Evolutionary conservation across 2,329 filamentous ascomycete species (phyloP).

Genomic region (Fusarium sp.): DNA sequence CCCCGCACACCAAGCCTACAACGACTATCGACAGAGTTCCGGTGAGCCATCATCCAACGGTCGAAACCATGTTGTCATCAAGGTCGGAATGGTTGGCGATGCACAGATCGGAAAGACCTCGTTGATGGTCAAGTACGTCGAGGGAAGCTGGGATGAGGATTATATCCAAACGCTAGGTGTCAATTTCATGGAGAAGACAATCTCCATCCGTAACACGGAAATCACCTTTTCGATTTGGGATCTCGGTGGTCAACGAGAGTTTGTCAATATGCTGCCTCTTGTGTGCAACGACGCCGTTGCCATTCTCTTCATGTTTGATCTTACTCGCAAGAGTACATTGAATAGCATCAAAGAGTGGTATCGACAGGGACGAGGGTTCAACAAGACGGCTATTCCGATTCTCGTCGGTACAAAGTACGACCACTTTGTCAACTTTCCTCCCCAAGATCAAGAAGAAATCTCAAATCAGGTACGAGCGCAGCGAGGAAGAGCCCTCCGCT

Average conservation of each 20-base stretch:
- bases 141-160: constrained; percentile 99
- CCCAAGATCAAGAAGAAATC: constrained; percentile 98
- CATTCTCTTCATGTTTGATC: constrained; percentile 99
- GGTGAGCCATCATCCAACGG: constrained; percentile 54
- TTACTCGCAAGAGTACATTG: constrained; percentile 96
- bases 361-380: constrained; percentile 95
- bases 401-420: constrained; percentile 98
- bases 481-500: background rate
- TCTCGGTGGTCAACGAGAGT: constrained; percentile 95
- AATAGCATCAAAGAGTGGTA: constrained; percentile 99
- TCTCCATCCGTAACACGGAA: constrained; percentile 98
- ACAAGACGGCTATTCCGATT: constrained; percentile 99
- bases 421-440: constrained; percentile 98
- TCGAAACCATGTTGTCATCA: constrained; percentile 89
- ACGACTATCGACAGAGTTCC: constrained; percentile 57
- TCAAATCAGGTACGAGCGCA: constrained; percentile 79
- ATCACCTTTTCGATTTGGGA: constrained; percentile 99
- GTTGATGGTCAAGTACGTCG: constrained; percentile 99
- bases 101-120: constrained; percentile 99
- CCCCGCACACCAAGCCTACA: constrained; percentile 51
- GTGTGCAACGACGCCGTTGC: constrained; percentile 99
- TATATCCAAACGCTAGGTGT: constrained; percentile 99
- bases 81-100: constrained; percentile 99
- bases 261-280: constrained; percentile 99
- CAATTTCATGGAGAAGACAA: constrained; percentile 99